These are phyloP conservation scores for Xerocomus minutiporus DNA, from an alignment of 1,284 basidiomycete genomes.

Conservation along the genomic window DNA sequence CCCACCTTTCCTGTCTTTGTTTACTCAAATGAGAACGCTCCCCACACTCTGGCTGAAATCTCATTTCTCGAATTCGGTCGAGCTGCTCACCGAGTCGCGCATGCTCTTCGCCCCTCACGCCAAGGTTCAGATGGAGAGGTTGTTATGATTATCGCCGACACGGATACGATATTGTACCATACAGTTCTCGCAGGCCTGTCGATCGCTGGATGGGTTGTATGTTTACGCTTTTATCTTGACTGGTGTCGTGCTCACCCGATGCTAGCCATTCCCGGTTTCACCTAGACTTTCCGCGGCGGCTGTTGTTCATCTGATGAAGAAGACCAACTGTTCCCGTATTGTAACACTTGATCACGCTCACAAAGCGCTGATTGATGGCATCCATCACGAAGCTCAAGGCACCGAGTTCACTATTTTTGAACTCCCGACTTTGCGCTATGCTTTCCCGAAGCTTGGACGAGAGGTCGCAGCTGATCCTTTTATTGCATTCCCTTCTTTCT, in stretches of 20 bases:
- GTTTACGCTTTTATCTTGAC: neutral
- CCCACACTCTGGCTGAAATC: neutral
- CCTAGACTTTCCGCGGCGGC: constrained; percentile 32
- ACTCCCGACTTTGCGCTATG: constrained; percentile 26
- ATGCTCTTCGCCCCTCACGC: constrained; percentile 25
- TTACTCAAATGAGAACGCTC: constrained; percentile 15
- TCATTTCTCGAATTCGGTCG: constrained; percentile 29
- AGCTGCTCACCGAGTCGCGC: constrained; percentile 32
- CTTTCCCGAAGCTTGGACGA: constrained; percentile 33
- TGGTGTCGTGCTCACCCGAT: neutral
- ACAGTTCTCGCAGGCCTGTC: constrained; percentile 24
- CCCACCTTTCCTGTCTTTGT: constrained; percentile 20
- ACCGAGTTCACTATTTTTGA: constrained; percentile 20
- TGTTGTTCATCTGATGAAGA: constrained; percentile 29
- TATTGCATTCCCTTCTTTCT: constrained; percentile 22
- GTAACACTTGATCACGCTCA: constrained; percentile 28
- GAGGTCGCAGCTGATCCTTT: constrained; percentile 29
- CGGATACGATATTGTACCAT: constrained; percentile 35
- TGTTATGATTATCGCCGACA: constrained; percentile 33
- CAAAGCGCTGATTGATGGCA: constrained; percentile 22
- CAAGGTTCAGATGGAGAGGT: constrained; percentile 28
- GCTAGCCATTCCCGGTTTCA: constrained; percentile 36
- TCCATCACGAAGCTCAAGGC: constrained; percentile 13
- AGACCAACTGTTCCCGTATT: constrained; percentile 31
- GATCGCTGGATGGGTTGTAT: constrained; percentile 31